phyloP scores from a whole-genome alignment of 176 grass and related monocot species.

The bread wheat (Triticum aestivum) region IWGSC_CS_RefSeq_v2.1 NC_057808.1:61251721-61252220 shows the following conservation, averaged over 20 bases:
- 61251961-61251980: slow-evolving; percentile 75
- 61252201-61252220: slow-evolving; percentile 86
- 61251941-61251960: slow-evolving; percentile 72
- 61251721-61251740: not conserved
- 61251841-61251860: slow-evolving; percentile 53
- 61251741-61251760: not conserved
- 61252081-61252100: slow-evolving; percentile 2
- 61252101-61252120: slow-evolving; percentile 62
- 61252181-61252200: slow-evolving; percentile 90
- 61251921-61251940: slow-evolving; percentile 93
- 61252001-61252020: slow-evolving; percentile 82
- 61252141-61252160: slow-evolving; percentile 84
- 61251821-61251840: not conserved
- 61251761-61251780: not conserved
- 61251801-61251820: not conserved
- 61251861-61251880: slow-evolving; percentile 67
- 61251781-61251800: not conserved
- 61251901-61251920: slow-evolving; percentile 90
- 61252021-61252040: not conserved
- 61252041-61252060: not conserved
- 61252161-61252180: slow-evolving; percentile 98
- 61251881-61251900: slow-evolving; percentile 53
- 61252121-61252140: slow-evolving; percentile 80
- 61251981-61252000: slow-evolving; percentile 84
- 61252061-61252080: not conserved